Conservation (phyloP, 225 moss, liverwort and hornwort species). For the Sphagnum contortum region DNA sequence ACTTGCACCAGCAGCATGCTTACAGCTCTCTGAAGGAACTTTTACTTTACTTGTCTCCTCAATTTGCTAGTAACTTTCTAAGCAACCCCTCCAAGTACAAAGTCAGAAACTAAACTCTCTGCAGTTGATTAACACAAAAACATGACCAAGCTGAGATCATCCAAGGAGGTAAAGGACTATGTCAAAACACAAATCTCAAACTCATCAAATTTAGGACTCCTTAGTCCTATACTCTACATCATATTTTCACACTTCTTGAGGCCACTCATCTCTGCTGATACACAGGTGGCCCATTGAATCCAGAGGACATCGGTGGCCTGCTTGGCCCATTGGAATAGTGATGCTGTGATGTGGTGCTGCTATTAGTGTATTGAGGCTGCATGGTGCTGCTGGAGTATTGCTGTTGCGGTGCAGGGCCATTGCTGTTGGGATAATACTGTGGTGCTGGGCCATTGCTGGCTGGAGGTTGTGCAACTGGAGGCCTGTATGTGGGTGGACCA, state of each 20-base stretch:
- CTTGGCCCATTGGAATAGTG: slow-evolving; percentile 53
- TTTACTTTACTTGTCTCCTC: too few relatives aligned
- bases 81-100: too few relatives aligned
- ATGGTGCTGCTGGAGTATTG: slow-evolving; percentile 4
- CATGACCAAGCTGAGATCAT: too few relatives aligned
- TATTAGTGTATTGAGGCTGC: slow-evolving; percentile 37
- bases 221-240: too few relatives aligned
- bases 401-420: slow-evolving; percentile 32
- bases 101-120: too few relatives aligned
- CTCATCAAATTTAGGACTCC: too few relatives aligned
- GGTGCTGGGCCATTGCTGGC: slow-evolving; percentile 29
- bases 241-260: background rate
- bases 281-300: slow-evolving; percentile 40
- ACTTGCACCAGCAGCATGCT: too few relatives aligned
- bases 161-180: too few relatives aligned
- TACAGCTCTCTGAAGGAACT: too few relatives aligned
- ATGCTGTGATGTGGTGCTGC: slow-evolving; percentile 36
- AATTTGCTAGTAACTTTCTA: too few relatives aligned
- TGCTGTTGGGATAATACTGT: slow-evolving; percentile 32
- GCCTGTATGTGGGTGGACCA: slow-evolving; percentile 40
- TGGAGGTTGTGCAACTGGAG: slow-evolving; percentile 37
- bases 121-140: too few relatives aligned
- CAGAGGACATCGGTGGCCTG: slow-evolving; percentile 32
- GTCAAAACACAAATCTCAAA: too few relatives aligned
- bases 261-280: slow-evolving; percentile 54